Percentiles rank a stretch among this genome's conserved stretches.
Evolutionary conservation across 2,329 filamentous ascomycete species (phyloP).

Genomic region (Cladosporium cucumerinum): DNA sequence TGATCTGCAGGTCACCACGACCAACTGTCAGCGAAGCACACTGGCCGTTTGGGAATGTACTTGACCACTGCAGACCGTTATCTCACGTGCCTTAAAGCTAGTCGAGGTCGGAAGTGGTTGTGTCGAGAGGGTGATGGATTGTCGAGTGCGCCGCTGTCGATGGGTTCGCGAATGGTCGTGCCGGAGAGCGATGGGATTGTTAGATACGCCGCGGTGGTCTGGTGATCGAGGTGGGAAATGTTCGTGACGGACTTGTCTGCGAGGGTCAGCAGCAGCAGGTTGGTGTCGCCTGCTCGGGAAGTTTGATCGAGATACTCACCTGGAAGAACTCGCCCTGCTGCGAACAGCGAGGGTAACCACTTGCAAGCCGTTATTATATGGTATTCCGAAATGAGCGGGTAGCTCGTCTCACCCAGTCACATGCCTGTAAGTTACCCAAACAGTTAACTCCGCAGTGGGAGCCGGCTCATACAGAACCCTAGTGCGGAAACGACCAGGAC

Average conservation of each 20-base stretch:
- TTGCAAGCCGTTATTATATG: not conserved
- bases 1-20: not conserved
- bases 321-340: not conserved
- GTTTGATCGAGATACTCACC: not conserved
- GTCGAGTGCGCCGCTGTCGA: too few species aligned
- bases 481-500: not conserved
- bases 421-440: not conserved
- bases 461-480: not conserved
- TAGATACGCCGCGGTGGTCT: not conserved
- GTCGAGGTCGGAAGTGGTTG: not conserved
- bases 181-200: not conserved
- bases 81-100: not conserved
- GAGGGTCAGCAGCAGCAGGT: not conserved
- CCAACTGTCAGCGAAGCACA: not conserved
- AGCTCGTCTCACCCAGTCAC: not conserved
- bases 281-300: not conserved
- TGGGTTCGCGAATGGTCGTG: not conserved
- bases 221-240: not conserved
- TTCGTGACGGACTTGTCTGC: not conserved
- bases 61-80: not conserved
- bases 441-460: not conserved
- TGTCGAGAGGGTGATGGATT: too few species aligned
- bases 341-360: not conserved
- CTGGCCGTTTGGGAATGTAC: not conserved
- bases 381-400: too few species aligned